A percentile compares a stretch with the other conserved stretches of the same genome.
These are phyloP conservation scores for Urtica urens DNA, from an alignment of 306 rosid genomes.

Conservation along the genomic window DNA sequence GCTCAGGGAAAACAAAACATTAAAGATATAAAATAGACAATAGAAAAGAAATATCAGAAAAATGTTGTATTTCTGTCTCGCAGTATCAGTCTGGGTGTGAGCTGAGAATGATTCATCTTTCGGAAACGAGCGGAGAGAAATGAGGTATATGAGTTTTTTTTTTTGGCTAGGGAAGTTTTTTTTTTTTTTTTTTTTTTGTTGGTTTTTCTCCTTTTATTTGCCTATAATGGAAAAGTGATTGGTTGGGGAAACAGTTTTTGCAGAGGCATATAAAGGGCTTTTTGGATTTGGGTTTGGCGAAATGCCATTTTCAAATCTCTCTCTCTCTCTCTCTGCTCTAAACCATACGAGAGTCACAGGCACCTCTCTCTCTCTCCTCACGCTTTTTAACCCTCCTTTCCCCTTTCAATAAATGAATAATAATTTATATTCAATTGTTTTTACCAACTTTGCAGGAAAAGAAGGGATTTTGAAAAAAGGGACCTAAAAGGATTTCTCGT, in stretches of 20 bases:
- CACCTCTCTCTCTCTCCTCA: neutral
- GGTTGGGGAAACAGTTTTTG: slow-evolving; percentile 35
- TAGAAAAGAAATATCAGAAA: neutral
- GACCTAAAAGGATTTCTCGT: neutral
- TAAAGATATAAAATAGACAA: neutral
- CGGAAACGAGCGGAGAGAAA: slow-evolving; percentile 14
- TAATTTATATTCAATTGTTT: neutral
- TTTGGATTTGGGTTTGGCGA: slow-evolving; percentile 54
- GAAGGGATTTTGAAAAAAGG: neutral
- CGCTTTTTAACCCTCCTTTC: neutral
- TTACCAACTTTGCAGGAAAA: too few relatives aligned
- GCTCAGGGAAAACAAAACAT: neutral
- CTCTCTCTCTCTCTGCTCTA: slow-evolving; percentile 19
- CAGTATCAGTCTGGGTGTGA: too few relatives aligned
- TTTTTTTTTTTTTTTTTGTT: neutral
- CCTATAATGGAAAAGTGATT: slow-evolving; percentile 25
- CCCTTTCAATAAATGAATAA: neutral
- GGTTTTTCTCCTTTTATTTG: neutral
- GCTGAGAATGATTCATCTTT: slow-evolving; percentile 6
- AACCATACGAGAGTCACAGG: neutral
- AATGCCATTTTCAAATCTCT: slow-evolving; percentile 66
- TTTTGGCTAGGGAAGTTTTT: too few relatives aligned
- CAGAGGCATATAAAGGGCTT: slow-evolving; percentile 21
- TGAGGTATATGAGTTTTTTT: neutral
- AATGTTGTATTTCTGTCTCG: slow-evolving; percentile 10